These are phyloP conservation scores for Neonectria coccinea DNA, from an alignment of 2,329 filamentous ascomycete genomes.

Conservation along the genomic window DNA sequence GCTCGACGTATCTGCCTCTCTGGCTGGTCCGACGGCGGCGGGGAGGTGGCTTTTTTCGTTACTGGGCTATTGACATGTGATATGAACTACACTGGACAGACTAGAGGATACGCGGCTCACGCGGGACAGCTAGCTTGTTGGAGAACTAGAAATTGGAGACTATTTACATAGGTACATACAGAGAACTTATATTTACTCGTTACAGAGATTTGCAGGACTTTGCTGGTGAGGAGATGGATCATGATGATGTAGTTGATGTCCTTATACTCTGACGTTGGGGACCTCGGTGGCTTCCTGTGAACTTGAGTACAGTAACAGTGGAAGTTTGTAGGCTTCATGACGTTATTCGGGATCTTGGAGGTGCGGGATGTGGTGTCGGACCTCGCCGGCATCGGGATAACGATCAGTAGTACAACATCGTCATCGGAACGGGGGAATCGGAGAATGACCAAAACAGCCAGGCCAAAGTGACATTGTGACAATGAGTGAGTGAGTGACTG, in stretches of 20 bases:
- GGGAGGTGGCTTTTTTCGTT: conserved; percentile 14
- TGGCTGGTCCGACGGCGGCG: conserved; percentile 9
- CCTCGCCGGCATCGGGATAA: not conserved
- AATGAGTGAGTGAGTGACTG: too few species aligned
- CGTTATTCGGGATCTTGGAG: too few species aligned
- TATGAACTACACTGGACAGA: conserved; percentile 15
- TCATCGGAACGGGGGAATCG: too few species aligned
- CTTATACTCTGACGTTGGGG: not conserved
- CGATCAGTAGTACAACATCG: not conserved
- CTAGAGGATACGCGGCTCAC: conserved; percentile 17
- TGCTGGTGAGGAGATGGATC: not conserved
- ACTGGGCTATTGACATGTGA: conserved; percentile 21
- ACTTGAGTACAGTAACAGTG: too few species aligned
- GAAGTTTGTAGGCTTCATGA: too few species aligned
- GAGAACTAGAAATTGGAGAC: conserved; percentile 18
- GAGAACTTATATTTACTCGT: not conserved
- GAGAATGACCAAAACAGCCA: too few species aligned
- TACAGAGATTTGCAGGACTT: too few species aligned
- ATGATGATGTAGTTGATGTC: not conserved
- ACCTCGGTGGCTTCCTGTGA: not conserved
- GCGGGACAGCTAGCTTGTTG: conserved; percentile 4
- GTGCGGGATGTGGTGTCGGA: too few species aligned
- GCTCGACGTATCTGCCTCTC: conserved; percentile 17
- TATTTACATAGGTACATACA: not conserved
- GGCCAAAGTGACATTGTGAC: too few species aligned